Conservation (phyloP, 768 basidiomycete genomes). For the Gymnopilus junonius region DNA sequence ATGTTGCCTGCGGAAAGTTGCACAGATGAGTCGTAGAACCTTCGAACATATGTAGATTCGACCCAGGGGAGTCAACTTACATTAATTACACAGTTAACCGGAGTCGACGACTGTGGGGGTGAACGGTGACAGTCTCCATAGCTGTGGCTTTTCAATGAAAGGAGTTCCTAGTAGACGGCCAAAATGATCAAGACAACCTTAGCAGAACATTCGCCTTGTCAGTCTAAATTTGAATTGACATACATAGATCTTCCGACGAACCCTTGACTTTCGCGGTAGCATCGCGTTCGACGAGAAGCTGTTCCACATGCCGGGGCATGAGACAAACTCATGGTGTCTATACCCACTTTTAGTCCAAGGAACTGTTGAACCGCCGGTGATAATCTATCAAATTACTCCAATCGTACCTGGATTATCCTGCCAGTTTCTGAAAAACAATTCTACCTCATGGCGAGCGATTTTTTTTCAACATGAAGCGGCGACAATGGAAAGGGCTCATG, state of each 20-base stretch:
- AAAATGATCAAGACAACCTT: background rate
- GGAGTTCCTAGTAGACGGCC: background rate
- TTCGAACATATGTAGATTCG: no score
- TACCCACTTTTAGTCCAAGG: background rate
- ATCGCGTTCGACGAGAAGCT: background rate
- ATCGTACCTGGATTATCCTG: no score
- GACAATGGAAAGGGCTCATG: no score
- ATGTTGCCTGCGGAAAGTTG: background rate
- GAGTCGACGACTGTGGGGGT: no score
- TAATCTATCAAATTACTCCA: background rate
- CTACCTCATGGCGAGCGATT: no score
- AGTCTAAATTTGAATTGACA: background rate
- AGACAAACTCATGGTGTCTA: background rate
- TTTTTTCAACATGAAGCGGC: no score
- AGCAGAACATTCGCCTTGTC: background rate
- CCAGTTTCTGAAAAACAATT: no score
- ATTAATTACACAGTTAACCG: no score
- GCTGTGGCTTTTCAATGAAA: background rate
- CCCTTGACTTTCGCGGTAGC: background rate
- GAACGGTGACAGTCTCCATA: no score
- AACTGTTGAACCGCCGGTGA: background rate
- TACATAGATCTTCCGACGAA: background rate
- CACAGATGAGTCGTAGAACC: background rate
- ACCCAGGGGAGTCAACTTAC: no score
- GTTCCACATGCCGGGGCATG: background rate